Percentiles rank a stretch among this genome's conserved stretches.
Conservation (phyloP, 768 basidiomycete species). For the Mycena kentingensis region DNA sequence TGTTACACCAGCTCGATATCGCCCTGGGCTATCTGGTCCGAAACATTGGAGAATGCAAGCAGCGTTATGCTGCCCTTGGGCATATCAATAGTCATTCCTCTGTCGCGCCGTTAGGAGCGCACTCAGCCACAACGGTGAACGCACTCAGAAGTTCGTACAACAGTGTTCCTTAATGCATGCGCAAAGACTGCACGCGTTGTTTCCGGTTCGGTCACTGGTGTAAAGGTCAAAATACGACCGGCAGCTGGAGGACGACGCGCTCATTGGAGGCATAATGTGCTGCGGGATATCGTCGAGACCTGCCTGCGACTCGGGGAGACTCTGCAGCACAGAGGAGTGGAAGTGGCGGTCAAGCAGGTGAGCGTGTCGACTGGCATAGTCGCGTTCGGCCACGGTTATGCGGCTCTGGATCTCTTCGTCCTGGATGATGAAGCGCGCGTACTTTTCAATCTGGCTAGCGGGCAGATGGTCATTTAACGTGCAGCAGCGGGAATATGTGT, state of each 20-base stretch:
- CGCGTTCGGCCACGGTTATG: constrained; percentile 80
- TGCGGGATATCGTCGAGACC: constrained; percentile 73
- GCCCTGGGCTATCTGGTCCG: constrained; percentile 69
- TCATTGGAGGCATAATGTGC: constrained; percentile 72
- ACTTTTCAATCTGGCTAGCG: constrained; percentile 76
- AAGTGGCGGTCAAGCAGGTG: constrained; percentile 78
- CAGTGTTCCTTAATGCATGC: constrained; percentile 42
- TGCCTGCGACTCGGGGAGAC: constrained; percentile 75
- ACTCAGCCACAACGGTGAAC: constrained; percentile 26
- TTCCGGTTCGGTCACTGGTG: constrained; percentile 21
- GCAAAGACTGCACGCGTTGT: constrained; percentile 56
- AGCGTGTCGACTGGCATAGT: constrained; percentile 78
- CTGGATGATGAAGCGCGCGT: constrained; percentile 74
- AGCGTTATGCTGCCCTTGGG: constrained; percentile 81
- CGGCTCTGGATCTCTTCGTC: constrained; percentile 74
- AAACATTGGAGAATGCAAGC: constrained; percentile 73
- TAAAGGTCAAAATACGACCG: neutral
- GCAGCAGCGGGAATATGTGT: neutral
- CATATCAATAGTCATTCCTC: constrained; percentile 75
- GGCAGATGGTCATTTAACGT: constrained; percentile 26
- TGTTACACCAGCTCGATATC: constrained; percentile 82
- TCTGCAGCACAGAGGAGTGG: constrained; percentile 76
- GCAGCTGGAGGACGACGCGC: constrained; percentile 40
- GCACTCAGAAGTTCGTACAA: constrained; percentile 55
- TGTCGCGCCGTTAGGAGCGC: constrained; percentile 25